Conservation (phyloP, 768 basidiomycete species). For the Daedaleopsis sinensis region DNA sequence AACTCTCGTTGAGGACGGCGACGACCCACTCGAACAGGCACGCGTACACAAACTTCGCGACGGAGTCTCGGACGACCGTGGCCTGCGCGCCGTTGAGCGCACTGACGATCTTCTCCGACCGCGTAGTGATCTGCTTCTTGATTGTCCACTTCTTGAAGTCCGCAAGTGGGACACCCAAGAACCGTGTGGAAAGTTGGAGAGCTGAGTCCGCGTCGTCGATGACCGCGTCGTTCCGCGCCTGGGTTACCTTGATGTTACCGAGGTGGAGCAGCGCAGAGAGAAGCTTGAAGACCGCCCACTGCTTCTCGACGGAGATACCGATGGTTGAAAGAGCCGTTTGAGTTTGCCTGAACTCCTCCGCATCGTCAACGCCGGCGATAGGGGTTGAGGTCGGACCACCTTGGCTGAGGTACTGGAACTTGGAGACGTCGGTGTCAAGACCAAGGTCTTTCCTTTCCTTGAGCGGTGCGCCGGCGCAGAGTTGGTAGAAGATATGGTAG, state of each 20-base stretch:
- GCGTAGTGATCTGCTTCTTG: slow-evolving; percentile 95
- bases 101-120: slow-evolving; percentile 94
- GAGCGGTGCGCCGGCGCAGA: slow-evolving; percentile 94
- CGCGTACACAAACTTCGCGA: slow-evolving; percentile 98
- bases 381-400: slow-evolving; percentile 87
- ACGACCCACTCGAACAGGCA: slow-evolving; percentile 99
- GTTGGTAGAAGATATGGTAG: slow-evolving; percentile 99
- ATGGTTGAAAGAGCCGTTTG: slow-evolving; percentile 96
- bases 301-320: slow-evolving; percentile 95
- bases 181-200: slow-evolving; percentile 79
- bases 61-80: slow-evolving; percentile 91
- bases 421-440: slow-evolving; percentile 79
- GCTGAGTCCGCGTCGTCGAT: slow-evolving; percentile 85
- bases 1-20: slow-evolving; percentile 93
- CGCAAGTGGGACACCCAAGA: slow-evolving; percentile 84
- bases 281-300: slow-evolving; percentile 97
- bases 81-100: slow-evolving; percentile 86
- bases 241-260: slow-evolving; percentile 94
- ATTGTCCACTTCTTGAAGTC: slow-evolving; percentile 99
- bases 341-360: slow-evolving; percentile 91
- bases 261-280: slow-evolving; percentile 93
- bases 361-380: slow-evolving; percentile 93
- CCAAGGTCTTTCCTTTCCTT: slow-evolving; percentile 97
- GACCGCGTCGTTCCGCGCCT: slow-evolving; percentile 77
- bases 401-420: slow-evolving; percentile 92